phyloP scores from a whole-genome alignment of 352 stramenopile species.

The Plasmopara muralis region DNA sequence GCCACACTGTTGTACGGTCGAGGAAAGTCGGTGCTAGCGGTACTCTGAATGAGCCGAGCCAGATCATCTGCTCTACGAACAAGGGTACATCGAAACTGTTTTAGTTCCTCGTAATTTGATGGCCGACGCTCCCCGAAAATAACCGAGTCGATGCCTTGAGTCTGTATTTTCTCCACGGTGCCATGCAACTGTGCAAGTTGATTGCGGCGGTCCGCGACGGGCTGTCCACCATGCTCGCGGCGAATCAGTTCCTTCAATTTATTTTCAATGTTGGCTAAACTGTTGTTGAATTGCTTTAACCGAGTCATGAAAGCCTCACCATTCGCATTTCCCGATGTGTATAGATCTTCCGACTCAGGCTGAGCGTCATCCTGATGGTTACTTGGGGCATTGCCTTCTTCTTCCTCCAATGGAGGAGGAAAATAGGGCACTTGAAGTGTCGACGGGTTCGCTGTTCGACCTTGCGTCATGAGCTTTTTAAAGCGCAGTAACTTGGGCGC shows the following conservation, averaged over 20 bases:
- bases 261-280: constrained; percentile 39
- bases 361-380: constrained; percentile 11
- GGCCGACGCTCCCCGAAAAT: constrained; percentile 64
- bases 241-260: constrained; percentile 47
- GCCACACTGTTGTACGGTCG: constrained; percentile 8
- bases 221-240: constrained; percentile 37
- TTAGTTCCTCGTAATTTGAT: constrained; percentile 63
- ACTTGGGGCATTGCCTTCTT: constrained; percentile 15
- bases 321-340: constrained; percentile 8
- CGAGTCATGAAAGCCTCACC: constrained; percentile 37
- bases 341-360: constrained; percentile 20
- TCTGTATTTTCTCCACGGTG: constrained; percentile 72
- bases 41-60: constrained; percentile 57
- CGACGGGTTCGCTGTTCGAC: constrained; percentile 63
- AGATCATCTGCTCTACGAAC: constrained; percentile 58
- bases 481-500: constrained; percentile 70
- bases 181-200: constrained; percentile 67
- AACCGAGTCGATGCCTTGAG: constrained; percentile 71
- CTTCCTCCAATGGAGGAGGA: constrained; percentile 46
- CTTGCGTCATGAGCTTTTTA: constrained; percentile 78
- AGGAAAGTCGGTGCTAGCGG: constrained; percentile 17
- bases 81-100: constrained; percentile 58
- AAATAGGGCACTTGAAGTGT: constrained; percentile 66
- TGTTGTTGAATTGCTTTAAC: constrained; percentile 39
- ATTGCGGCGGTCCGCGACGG: constrained; percentile 45